Percentiles rank a stretch among this genome's conserved stretches.
Evolutionary conservation across 148 eudicot genomes (phyloP).

Genomic region (Nepenthes gracilis): DNA sequence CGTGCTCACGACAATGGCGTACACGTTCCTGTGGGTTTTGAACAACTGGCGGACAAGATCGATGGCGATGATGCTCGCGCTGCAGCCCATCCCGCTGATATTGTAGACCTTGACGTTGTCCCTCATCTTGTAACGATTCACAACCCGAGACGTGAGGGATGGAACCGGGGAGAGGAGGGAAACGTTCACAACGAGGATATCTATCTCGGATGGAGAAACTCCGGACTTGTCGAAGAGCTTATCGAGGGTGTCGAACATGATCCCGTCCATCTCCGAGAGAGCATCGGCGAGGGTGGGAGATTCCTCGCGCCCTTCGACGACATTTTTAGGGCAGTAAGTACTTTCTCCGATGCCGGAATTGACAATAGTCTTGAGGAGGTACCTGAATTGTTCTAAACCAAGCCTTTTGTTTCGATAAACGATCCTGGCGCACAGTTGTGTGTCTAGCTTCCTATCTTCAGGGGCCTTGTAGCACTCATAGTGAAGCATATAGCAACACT

Average conservation of each 20-base stretch:
- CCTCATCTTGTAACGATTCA: slow-evolving; percentile 69
- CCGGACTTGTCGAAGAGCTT: slow-evolving; percentile 32
- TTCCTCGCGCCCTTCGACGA: slow-evolving; percentile 35
- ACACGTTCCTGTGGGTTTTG: slow-evolving; percentile 28
- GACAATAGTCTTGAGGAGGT: slow-evolving; percentile 43
- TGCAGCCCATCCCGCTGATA: slow-evolving; percentile 82
- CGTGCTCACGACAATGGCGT: slow-evolving; percentile 53
- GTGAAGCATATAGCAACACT: slow-evolving; percentile 48
- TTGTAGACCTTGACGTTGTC: slow-evolving; percentile 43
- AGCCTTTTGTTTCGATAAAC: slow-evolving; percentile 33
- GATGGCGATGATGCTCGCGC: slow-evolving; percentile 65
- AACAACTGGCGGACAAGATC: slow-evolving; percentile 52
- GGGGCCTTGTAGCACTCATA: slow-evolving; percentile 62
- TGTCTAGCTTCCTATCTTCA: slow-evolving; percentile 35
- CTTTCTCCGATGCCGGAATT: slow-evolving; percentile 63
- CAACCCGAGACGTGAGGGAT: slow-evolving; percentile 52
- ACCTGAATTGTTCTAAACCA: slow-evolving; percentile 35
- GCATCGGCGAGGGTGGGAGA: slow-evolving; percentile 25
- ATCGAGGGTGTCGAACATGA: slow-evolving; percentile 38
- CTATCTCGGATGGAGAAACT: slow-evolving; percentile 40
- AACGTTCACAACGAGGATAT: slow-evolving; percentile 68
- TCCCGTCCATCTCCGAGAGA: slow-evolving; percentile 41
- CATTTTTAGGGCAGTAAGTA: slow-evolving; percentile 45
- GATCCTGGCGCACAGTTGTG: slow-evolving; percentile 24
- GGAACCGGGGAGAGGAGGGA: slow-evolving; percentile 48